Evolutionary conservation across 2,329 filamentous ascomycete genomes (phyloP), one percentile per base, ranked within the genome.

Genomic region (Chalara sp.): DNA sequence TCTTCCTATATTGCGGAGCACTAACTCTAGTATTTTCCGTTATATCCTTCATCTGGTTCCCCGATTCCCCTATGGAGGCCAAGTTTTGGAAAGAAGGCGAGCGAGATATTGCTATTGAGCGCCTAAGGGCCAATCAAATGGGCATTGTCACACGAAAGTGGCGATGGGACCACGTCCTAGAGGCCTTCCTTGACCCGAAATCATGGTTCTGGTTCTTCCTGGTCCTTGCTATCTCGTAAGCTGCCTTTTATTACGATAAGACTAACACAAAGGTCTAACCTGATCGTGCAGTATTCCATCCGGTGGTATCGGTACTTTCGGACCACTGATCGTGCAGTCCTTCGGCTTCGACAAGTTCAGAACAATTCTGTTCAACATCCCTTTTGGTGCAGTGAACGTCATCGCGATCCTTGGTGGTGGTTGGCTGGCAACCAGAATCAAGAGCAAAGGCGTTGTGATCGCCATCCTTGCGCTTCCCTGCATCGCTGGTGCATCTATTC

Each of bases 321-420:
- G 70, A 5, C 68, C 65, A 28, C 59, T 72, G 1, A 72, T 73
- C 46, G 21, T 21, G 21, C 21, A 21, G 21, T 21, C 21, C 21
- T 21, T 21, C 21, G 21, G 21, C 21, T 72, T 66, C 45, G 63
- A 61, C 8, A 65, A 59, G 32, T 72, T 71, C 53, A 58, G 65
- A 5, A 67, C 69, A 0, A 71, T 72, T 10, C 61, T 73, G 5
- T 69, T 72, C 46, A 70, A 68, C 48, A 66, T 72, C 32, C 70
- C 70, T 0, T 70, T 68, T 6, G 70, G 70, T n/a, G 54, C 53
- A 6, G 49, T 57, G 0, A 80, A 85, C 56, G 71, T 84, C 10
- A 67, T 83, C 21, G 73, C 79, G 0, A 85, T 77, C 0, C 68
- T 84, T 32, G 78, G 77, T 5, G 76, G 77, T 1, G 80, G 78